A percentile compares a stretch with the other conserved stretches of the same genome.
Evolutionary conservation across 805 yeast genomes (phyloP).

Genomic region (Yarrowia phangngaensis): DNA sequence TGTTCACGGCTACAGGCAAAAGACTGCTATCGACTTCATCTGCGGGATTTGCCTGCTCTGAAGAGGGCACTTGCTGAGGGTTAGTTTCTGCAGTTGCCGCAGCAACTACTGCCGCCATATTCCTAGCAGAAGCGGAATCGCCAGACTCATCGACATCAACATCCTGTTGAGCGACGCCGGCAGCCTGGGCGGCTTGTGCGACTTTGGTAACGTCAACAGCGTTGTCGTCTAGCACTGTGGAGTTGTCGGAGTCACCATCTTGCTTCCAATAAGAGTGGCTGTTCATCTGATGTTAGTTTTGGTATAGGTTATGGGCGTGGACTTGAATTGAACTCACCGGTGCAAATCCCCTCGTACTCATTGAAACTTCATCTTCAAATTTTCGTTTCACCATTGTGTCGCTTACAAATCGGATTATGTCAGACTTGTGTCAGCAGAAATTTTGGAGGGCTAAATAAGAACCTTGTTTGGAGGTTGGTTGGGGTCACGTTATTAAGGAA

Average conservation of each 20-base stretch:
- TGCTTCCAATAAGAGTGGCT: constrained; percentile 18
- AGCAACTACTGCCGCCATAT: constrained; percentile 30
- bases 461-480: too few species aligned
- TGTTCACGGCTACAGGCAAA: constrained; percentile 14
- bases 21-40: constrained; percentile 4
- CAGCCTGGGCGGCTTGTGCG: constrained; percentile 24
- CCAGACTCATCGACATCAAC: constrained; percentile 1
- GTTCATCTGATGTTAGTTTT: constrained; percentile 20
- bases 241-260: background rate
- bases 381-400: constrained; percentile 20
- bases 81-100: constrained; percentile 11
- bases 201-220: constrained; percentile 18
- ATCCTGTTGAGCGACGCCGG: background rate
- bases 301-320: background rate
- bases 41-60: too few species aligned
- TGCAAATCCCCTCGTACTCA: constrained; percentile 15
- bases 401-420: constrained; percentile 27
- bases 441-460: constrained; percentile 11
- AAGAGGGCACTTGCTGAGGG: background rate
- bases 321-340: constrained; percentile 3
- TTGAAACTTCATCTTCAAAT: constrained; percentile 1
- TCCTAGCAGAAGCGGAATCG: constrained; percentile 25
- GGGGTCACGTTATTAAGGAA: too few species aligned
- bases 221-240: constrained; percentile 6
- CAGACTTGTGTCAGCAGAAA: constrained; percentile 25